A percentile compares a stretch with the other conserved stretches of the same genome.
phyloP scores from a whole-genome alignment of 129 eudicot genomes.

The Solidago caesia region DNA sequence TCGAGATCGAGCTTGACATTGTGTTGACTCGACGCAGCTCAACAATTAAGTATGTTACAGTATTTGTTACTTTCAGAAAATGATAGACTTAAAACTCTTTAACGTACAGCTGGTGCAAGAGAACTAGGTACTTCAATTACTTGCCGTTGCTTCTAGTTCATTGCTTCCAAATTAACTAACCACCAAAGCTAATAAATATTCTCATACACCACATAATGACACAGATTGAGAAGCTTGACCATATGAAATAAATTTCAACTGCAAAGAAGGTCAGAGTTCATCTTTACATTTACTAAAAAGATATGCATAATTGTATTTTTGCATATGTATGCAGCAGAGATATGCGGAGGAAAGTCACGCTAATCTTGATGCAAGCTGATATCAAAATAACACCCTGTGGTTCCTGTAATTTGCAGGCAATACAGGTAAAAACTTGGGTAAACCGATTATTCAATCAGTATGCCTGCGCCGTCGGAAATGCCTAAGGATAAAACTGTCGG shows the following conservation, averaged over 20 bases:
- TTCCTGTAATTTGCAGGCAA: not conserved
- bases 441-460: conserved; percentile 36
- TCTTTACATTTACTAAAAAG: conserved; percentile 34
- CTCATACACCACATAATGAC: not conserved
- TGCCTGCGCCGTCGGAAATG: conserved; percentile 79
- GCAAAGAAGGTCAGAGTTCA: conserved; percentile 31
- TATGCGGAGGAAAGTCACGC: conserved; percentile 10
- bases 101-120: too few species aligned
- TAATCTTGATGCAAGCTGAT: conserved; percentile 26
- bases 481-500: conserved; percentile 83
- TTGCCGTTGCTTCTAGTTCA: too few species aligned
- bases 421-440: conserved; percentile 11
- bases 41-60: too few species aligned
- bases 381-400: conserved; percentile 22
- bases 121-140: too few species aligned
- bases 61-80: too few species aligned
- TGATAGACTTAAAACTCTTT: too few species aligned
- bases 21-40: too few species aligned
- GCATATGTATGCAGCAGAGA: conserved; percentile 23
- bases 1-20: too few species aligned
- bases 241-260: conserved; percentile 18
- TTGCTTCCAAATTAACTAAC: not conserved
- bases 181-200: too few species aligned
- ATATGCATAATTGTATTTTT: conserved; percentile 25
- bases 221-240: not conserved